Evolutionary conservation across 2,329 filamentous ascomycete species (phyloP).

Genomic region (Shiraia bambusicola): DNA sequence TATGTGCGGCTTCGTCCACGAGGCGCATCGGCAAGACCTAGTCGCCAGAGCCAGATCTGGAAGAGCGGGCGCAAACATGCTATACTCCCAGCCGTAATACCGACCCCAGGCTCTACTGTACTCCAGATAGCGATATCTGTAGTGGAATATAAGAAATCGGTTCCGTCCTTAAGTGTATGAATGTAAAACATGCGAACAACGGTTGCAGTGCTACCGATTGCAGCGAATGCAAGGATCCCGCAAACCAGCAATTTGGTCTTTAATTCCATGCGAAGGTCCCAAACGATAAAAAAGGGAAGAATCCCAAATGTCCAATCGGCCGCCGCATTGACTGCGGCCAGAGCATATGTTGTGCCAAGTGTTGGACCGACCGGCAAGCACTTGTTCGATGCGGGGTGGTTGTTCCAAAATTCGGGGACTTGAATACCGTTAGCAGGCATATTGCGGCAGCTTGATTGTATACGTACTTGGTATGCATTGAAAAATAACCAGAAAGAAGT

Average conservation of each 20-base stretch:
- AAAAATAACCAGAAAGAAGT: constrained; percentile 55
- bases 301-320: constrained; percentile 40
- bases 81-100: constrained; percentile 51
- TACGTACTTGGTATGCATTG: constrained; percentile 52
- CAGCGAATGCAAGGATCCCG: constrained; percentile 54
- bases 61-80: constrained; percentile 54
- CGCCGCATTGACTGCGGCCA: constrained; percentile 31
- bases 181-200: constrained; percentile 50
- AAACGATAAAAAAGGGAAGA: constrained; percentile 54
- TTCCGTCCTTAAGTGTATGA: constrained; percentile 40
- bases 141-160: constrained; percentile 49
- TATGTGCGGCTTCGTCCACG: constrained; percentile 10
- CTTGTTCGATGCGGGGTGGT: constrained; percentile 41
- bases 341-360: constrained; percentile 52
- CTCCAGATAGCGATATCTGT: constrained; percentile 46
- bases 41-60: constrained; percentile 27
- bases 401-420: constrained; percentile 54
- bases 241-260: constrained; percentile 56
- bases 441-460: background rate
- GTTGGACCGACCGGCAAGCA: constrained; percentile 52
- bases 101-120: constrained; percentile 37
- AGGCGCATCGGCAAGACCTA: constrained; percentile 23
- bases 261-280: constrained; percentile 56
- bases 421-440: background rate
- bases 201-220: constrained; percentile 55